Conservation (phyloP, 768 basidiomycete genomes). For the Sistotremastrum niveocremeum region DNA sequence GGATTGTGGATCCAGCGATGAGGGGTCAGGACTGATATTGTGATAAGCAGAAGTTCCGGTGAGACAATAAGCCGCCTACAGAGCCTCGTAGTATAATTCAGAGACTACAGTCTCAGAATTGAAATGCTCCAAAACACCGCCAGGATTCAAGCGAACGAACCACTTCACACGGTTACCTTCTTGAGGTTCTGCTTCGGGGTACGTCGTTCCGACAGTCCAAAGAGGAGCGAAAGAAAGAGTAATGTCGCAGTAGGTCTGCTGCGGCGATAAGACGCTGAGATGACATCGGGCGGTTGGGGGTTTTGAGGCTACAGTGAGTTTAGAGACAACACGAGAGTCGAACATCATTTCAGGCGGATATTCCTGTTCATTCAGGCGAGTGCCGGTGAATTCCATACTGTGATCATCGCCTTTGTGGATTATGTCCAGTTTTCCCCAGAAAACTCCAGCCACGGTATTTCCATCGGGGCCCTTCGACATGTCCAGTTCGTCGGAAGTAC, state of each 20-base stretch:
- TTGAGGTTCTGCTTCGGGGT: constrained; percentile 59
- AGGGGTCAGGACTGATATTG: constrained; percentile 54
- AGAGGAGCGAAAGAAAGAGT: constrained; percentile 53
- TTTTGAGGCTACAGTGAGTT: constrained; percentile 61
- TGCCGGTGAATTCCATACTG: constrained; percentile 72
- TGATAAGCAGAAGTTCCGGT: constrained; percentile 1
- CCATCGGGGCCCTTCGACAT: constrained; percentile 90
- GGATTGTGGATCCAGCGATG: constrained; percentile 63
- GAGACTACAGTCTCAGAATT: constrained; percentile 71
- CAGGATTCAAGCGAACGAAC: constrained; percentile 71
- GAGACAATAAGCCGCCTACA: constrained; percentile 32
- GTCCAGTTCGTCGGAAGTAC: constrained; percentile 72
- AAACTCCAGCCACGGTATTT: constrained; percentile 69
- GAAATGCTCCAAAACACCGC: constrained; percentile 78
- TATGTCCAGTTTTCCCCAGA: constrained; percentile 81
- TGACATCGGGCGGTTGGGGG: constrained; percentile 67
- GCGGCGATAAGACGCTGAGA: constrained; percentile 58
- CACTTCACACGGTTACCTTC: constrained; percentile 67
- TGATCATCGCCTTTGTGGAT: constrained; percentile 68
- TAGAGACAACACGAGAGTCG: constrained; percentile 65
- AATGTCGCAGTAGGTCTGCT: constrained; percentile 70
- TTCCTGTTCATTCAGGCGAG: constrained; percentile 52
- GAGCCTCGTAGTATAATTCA: constrained; percentile 73
- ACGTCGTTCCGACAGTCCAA: constrained; percentile 65
- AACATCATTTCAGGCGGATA: constrained; percentile 56